Base-by-base conservation (phyloP, 2,329 filamentous ascomycete species). In the Hypoxylon sp. region DNA sequence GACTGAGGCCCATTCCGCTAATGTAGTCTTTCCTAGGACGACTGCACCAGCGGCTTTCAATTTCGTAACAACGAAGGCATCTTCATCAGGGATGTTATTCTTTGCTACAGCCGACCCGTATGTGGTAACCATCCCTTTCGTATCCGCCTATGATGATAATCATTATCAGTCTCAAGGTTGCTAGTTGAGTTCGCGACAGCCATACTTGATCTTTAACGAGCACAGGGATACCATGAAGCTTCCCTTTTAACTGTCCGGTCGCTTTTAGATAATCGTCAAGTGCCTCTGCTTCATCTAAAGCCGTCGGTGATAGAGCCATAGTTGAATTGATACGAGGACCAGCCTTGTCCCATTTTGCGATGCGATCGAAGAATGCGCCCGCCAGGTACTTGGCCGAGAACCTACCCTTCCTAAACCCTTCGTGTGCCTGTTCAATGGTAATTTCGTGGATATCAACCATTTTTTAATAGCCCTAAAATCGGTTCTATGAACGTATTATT, bases 1-100 rank as follows among this genome's bases (percentile, higher is more conserved):
- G 7, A 54, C 37, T 3, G 47, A 47, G 2, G 56, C 60, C 61
- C 60, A 62, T 37, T 63, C 60, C 11, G 58, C 31, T 25, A 59
- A 47, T n/a, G 47, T 60, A 1, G 60, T 62, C 46, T 63, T 63
- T 4, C 56, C 62, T 2, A 64, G 47, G n/a, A 64, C 19, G 12
- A 64, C 56, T 4, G 60, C 62, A 7, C 61, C 61, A 3, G 48
- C 61, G 5, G 25, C 50, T 25, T 57, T 58, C 19, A 63, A 48
- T 19, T 43, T 55, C 2, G 36, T 31, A 16, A 63, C 59, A 2
- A 59, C 55, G 13, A 52, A 34, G 20, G 59, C 61, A 16, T 63
- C 59, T 23, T 49, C 48, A 16, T 45, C 44, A 2, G 57, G 57
- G 7, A 62, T 32, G 19, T 62, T 59, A 19, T 43, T 11, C 11